Base-by-base conservation (phyloP, 768 basidiomycete genomes). In the Pleurotus platypus region DNA sequence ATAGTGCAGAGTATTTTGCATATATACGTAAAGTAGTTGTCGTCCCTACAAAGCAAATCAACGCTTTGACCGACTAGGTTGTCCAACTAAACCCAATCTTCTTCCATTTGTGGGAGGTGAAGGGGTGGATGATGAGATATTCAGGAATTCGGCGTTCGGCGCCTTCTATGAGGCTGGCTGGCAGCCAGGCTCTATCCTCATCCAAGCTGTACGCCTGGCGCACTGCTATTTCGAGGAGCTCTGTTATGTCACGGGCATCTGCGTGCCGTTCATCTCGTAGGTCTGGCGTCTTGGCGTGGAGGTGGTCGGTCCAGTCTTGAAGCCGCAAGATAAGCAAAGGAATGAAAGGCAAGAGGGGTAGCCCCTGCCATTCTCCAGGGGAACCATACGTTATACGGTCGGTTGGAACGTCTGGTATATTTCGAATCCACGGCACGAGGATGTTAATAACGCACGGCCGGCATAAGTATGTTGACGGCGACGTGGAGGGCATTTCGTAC, bases 141-240 rank as follows among this genome's bases (percentile, higher is more conserved):
- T 8, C 0, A 15, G 26, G 11, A 7, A 42, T 18, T n/a, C n/a
- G n/a, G n/a, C n/a, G n/a, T n/a, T n/a, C n/a, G 18, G 51, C 51
- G 12, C 37, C 38, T n/a, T 54, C 18, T 39, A 54, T 22, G 15
- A 54, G 22, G 5, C 20, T 13, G 5, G 30, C 22, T 20, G 30
- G 4, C 8, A 49, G 7, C 49, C 49, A 49, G 3, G 24, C 26
- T 27, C 20, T 57, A 1, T 18, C 42, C 9, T 49, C 18, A 16
- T 46, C 22, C 5, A 49, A n/a, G 26, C n/a, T 16, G 24, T 66
- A 67, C 26, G 64, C 59, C 30, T 62, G 49, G n/a, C 42, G 0
- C n/a, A 54, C 35, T 11, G 53, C 53, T 12, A 54, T 40, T 5
- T 22, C 38, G 8, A 54, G 38, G 1, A 54, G 24, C 16, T 20